Percentiles rank a stretch among this genome's conserved stretches.
Conservation (phyloP, 805 yeast genomes). For the Ogataea neopini region DNA sequence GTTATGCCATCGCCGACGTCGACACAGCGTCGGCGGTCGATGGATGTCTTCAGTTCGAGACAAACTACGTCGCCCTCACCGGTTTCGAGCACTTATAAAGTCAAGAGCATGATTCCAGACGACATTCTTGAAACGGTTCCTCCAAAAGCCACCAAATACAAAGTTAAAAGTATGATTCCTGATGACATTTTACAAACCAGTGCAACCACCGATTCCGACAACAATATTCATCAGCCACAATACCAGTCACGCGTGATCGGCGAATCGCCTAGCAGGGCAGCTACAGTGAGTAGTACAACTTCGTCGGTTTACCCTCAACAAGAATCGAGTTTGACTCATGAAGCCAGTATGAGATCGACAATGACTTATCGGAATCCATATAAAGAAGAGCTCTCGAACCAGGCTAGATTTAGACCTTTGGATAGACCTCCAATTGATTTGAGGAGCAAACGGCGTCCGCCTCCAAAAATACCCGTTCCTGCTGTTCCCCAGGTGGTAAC, state of each 20-base stretch:
- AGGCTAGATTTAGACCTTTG: conserved; percentile 10
- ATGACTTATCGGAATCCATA: conserved; percentile 7
- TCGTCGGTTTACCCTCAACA: conserved; percentile 17
- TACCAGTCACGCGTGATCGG: neutral
- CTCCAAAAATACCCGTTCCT: conserved; percentile 3
- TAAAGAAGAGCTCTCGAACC: neutral
- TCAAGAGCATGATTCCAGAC: conserved; percentile 19
- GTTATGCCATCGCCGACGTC: neutral
- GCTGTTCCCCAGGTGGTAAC: neutral
- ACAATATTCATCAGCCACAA: neutral
- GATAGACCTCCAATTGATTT: conserved; percentile 19
- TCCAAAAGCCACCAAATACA: conserved; percentile 1
- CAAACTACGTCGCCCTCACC: neutral
- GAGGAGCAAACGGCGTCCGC: conserved; percentile 22
- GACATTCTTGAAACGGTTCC: conserved; percentile 12
- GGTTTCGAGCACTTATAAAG: conserved; percentile 6
- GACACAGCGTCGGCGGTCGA: neutral
- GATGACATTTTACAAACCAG: conserved; percentile 9
- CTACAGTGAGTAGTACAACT: conserved; percentile 12
- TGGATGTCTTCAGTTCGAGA: conserved; percentile 1
- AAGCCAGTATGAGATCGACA: neutral
- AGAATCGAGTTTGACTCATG: neutral
- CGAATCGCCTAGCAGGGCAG: conserved; percentile 7
- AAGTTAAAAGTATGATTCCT: conserved; percentile 14
- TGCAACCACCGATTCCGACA: neutral